phyloP scores from a whole-genome alignment of 306 rosid species.

The Pyrus bretschneideri region DNA sequence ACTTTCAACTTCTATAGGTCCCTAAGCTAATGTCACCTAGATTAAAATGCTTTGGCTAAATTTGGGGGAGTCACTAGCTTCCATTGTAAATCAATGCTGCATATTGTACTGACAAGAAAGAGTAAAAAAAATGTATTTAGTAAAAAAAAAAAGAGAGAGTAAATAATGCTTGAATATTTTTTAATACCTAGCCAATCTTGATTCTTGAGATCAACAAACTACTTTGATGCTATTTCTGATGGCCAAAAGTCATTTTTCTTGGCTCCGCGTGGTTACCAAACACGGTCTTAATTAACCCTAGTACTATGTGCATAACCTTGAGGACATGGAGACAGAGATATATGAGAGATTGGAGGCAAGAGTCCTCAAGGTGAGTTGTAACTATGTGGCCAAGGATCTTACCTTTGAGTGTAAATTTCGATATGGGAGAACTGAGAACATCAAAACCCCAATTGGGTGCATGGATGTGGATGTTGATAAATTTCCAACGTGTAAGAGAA shows the following conservation, averaged over 20 bases:
- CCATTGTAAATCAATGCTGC: background rate
- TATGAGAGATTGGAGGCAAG: background rate
- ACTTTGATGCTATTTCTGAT: slow-evolving; percentile 3
- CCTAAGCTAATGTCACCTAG: background rate
- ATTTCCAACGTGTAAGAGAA: background rate
- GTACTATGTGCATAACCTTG: background rate
- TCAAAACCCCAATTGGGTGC: slow-evolving; percentile 17
- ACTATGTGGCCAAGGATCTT: background rate
- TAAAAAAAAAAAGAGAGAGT: background rate
- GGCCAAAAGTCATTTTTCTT: slow-evolving; percentile 1
- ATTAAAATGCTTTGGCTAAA: background rate
- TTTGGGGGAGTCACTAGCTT: background rate
- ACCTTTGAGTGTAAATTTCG: slow-evolving; percentile 8
- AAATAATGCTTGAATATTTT: background rate
- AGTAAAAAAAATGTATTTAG: background rate
- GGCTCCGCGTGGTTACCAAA: background rate
- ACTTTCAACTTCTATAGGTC: background rate
- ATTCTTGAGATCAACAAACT: background rate
- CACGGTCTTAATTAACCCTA: slow-evolving; percentile 1
- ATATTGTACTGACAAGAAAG: background rate
- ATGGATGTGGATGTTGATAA: slow-evolving; percentile 21
- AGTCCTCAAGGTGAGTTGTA: background rate
- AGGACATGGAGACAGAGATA: background rate
- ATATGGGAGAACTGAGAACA: background rate
- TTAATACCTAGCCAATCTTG: background rate